A percentile compares a stretch with the other conserved stretches of the same genome.
Conservation (phyloP, 495 filamentous ascomycete genomes). For the Hypoxylon cercidicola region DNA sequence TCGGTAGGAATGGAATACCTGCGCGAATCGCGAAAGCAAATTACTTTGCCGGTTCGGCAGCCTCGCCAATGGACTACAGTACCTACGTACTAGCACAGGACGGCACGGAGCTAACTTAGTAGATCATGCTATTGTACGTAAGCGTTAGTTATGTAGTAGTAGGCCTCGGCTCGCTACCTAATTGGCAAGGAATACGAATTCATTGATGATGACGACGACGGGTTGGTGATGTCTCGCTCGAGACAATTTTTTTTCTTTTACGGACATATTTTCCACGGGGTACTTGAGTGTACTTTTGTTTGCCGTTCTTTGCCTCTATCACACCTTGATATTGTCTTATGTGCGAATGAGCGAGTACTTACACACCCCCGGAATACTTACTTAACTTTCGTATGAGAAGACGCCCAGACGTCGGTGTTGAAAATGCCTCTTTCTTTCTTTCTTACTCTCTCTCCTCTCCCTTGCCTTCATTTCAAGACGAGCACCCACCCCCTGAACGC, state of each 20-base stretch:
- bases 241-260: constrained; percentile 7
- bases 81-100: no score
- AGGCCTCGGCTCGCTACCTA: constrained; percentile 15
- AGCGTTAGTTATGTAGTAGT: background rate
- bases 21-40: constrained; percentile 27
- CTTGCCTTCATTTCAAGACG: no score
- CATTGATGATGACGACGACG: no score
- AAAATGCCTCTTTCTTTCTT: no score
- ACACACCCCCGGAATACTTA: no score
- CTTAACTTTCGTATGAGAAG: no score
- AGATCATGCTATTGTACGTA: background rate
- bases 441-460: no score
- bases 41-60: background rate
- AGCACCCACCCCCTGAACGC: no score
- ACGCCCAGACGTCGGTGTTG: no score
- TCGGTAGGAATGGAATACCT: constrained; percentile 38
- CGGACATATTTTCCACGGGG: background rate
- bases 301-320: background rate
- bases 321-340: no score
- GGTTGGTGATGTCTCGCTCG: constrained; percentile 18
- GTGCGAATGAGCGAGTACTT: no score
- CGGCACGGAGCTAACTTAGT: background rate
- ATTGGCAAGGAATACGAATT: constrained; percentile 26
- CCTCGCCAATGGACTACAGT: no score
- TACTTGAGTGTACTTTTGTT: constrained; percentile 15